Evolutionary conservation across 2,329 filamentous ascomycete species (phyloP), one percentile per base, ranked within the genome.

Genomic region (Cercospora brassicicola): DNA sequence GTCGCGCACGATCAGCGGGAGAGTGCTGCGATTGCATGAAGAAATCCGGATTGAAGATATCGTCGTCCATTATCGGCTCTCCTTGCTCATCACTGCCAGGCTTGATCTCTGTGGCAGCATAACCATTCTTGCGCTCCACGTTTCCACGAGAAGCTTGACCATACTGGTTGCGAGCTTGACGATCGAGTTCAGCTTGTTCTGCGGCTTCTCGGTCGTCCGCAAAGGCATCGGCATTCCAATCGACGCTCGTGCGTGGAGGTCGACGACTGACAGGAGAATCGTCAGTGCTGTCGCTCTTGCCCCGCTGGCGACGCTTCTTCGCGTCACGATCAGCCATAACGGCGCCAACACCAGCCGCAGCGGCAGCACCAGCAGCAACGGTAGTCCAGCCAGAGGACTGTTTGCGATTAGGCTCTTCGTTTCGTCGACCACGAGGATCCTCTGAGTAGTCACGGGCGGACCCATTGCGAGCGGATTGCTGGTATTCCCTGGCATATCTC

Each of bases 21-120:
- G 68, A 73, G 23, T 77, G 73, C 66, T 77, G 78, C 60, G 76
- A 78, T 53, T 73, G 73, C 71, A 79, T 81, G 76, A 84, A 84
- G 45, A 82, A 80, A 42, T 82, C 76, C 0, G 79, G 82, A 53
- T 84, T 79, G 71, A 80, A 82, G 39, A 84, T 78, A 15, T 83
- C 82, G 13, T 84, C 82, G 57, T 84, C 81, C 64, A 78, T 79
- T 28, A 81, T 73, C 5, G 77, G 77, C 31, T 78, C 76, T 20
- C 81, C 78, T 31, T 75, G 75, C 23, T 78, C 76, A 56, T 77
- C 76, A 15, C 74, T 72, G 39, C 71, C 70, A 2, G 79, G 78
- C 51, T 69, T 72, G 64, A 77, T 74, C 48, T 77, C 72, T 6
- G 65, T 61, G 8, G 70, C 67, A 48, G 68, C 67, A 59, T 72